A percentile compares a stretch with the other conserved stretches of the same genome.
phyloP scores from a whole-genome alignment of 2,329 filamentous ascomycete genomes.

The Diplocarpon rosae region DNA sequence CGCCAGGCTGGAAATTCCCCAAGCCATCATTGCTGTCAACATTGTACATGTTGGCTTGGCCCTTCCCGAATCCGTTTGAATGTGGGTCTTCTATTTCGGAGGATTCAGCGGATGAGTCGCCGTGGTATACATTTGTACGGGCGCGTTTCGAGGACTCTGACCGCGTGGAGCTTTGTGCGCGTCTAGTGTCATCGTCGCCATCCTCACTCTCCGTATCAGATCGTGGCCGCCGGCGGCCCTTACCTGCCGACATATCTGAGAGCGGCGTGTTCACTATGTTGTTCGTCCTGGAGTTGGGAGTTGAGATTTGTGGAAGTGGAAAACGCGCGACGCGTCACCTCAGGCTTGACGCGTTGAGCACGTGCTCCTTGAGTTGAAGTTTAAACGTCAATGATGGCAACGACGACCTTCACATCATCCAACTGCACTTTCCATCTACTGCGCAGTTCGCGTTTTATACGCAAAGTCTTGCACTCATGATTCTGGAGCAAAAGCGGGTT shows the following conservation, averaged over 20 bases:
- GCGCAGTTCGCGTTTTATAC: too few relatives aligned
- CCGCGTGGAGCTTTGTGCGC: conserved; percentile 14
- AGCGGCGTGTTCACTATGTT: background rate
- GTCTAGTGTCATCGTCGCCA: conserved; percentile 14
- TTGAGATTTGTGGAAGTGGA: background rate
- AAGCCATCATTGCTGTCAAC: conserved; percentile 8
- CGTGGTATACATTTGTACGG: conserved; percentile 15
- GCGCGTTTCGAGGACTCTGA: conserved; percentile 19
- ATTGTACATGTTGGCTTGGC: background rate
- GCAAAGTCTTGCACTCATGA: too few relatives aligned
- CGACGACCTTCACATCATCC: too few relatives aligned
- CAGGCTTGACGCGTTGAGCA: too few relatives aligned
- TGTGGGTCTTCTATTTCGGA: conserved; percentile 2
- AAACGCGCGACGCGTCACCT: too few relatives aligned
- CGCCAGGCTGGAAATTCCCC: conserved; percentile 37
- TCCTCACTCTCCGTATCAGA: conserved; percentile 21
- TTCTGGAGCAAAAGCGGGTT: too few relatives aligned
- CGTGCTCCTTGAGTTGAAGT: too few relatives aligned
- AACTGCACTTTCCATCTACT: too few relatives aligned
- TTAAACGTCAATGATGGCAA: too few relatives aligned
- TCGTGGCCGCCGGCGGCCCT: conserved; percentile 12
- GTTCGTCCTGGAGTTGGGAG: background rate
- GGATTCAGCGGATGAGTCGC: conserved; percentile 8
- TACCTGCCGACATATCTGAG: background rate
- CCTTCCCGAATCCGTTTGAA: background rate